phyloP scores from a whole-genome alignment of 768 basidiomycete species.

The Strobilomyces dryophilus region DNA sequence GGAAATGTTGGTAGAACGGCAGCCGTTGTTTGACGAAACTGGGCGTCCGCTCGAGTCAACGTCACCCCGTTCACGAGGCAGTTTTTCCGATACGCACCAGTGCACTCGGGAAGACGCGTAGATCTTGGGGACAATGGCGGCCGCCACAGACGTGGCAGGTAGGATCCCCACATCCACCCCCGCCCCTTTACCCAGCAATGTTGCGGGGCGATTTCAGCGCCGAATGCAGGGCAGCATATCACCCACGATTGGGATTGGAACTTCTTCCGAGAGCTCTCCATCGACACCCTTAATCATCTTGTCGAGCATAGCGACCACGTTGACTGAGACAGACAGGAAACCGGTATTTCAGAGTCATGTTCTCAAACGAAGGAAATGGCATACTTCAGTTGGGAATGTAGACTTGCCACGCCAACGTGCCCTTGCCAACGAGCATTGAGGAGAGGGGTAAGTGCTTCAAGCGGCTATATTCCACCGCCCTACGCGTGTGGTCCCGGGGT shows the following conservation, averaged over 20 bases:
- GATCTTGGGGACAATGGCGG: conserved; percentile 4
- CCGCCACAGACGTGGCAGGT: conserved; percentile 5
- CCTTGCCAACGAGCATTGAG: conserved; percentile 7
- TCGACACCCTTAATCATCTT: conserved; percentile 5
- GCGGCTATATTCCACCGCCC: conserved; percentile 5
- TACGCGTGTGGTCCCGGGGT: neutral
- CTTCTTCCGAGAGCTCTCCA: conserved; percentile 5
- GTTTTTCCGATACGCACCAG: conserved; percentile 3
- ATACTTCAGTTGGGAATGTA: conserved; percentile 17
- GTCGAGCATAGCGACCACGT: neutral
- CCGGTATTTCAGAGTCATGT: neutral
- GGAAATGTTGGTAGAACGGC: neutral
- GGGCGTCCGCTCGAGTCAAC: neutral
- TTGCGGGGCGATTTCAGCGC: conserved; percentile 7
- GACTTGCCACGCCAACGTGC: conserved; percentile 14
- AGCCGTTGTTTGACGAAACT: neutral
- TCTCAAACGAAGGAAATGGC: no score
- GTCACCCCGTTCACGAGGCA: neutral
- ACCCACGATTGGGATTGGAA: conserved; percentile 5
- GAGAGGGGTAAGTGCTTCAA: conserved; percentile 17
- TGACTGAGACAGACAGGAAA: neutral
- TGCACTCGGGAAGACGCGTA: conserved; percentile 1
- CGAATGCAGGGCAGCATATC: conserved; percentile 4
- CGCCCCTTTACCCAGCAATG: neutral
- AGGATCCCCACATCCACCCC: neutral